Conservation (phyloP, 805 yeast species). For the Lipomyces anomalus region DNA sequence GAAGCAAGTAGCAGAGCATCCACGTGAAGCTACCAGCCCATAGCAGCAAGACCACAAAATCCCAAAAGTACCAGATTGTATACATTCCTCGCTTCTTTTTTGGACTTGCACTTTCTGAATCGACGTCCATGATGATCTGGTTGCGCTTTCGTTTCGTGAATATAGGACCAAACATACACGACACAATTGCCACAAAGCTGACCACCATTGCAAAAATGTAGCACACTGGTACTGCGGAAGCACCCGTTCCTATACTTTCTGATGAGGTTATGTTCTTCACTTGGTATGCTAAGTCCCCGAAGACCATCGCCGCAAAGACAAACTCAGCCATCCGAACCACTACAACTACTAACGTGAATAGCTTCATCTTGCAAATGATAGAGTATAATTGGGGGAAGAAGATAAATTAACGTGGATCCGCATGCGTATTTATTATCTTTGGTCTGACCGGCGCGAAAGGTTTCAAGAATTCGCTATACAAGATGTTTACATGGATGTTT, state of each 20-base stretch:
- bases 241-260: neutral
- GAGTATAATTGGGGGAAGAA: too few species aligned
- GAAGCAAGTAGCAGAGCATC: conserved; percentile 4
- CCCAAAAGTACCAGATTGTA: conserved; percentile 11
- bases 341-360: neutral
- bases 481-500: too few species aligned
- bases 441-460: too few species aligned
- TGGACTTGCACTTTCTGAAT: neutral
- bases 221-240: conserved; percentile 4
- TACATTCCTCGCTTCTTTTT: neutral
- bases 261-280: neutral
- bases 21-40: conserved; percentile 7
- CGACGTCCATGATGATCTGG: neutral
- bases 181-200: conserved; percentile 7
- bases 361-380: neutral
- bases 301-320: conserved; percentile 4
- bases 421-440: too few species aligned
- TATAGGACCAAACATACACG: conserved; percentile 2
- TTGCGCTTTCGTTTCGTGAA: neutral
- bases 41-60: conserved; percentile 5
- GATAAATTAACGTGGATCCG: too few species aligned
- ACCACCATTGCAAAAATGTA: conserved; percentile 3
- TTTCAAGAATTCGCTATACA: too few species aligned
- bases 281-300: conserved; percentile 15
- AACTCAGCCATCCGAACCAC: conserved; percentile 10